Percentiles rank a stretch among this genome's conserved stretches.
These are phyloP conservation scores for Debaryomycetaceae sp. DNA, from an alignment of 1,139 yeast species.

Conservation along the genomic window DNA sequence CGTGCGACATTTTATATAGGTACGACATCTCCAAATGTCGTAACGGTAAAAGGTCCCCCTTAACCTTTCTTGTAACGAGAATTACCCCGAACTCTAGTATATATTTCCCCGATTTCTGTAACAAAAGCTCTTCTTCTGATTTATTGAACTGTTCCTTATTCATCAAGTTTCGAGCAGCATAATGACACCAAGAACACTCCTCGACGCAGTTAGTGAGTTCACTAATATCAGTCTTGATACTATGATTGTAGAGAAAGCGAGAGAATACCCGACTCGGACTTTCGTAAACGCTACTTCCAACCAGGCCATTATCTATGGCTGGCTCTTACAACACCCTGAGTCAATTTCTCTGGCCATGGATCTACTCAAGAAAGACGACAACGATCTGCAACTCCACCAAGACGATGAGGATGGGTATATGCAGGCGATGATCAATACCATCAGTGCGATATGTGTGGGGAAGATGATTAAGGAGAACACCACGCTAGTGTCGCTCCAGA, in stretches of 20 bases:
- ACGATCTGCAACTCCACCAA: constrained; percentile 6
- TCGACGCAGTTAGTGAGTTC: constrained; percentile 17
- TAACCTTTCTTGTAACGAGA: not conserved
- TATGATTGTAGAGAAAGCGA: constrained; percentile 14
- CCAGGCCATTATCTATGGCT: constrained; percentile 18
- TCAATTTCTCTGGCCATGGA: constrained; percentile 14
- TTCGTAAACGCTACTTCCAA: constrained; percentile 24
- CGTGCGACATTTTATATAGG: not conserved
- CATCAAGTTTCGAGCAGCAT: too few species aligned
- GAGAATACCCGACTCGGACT: not conserved
- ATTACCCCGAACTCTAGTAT: not conserved
- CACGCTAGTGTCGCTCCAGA: constrained; percentile 18
- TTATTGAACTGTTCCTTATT: too few species aligned
- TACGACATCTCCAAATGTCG: not conserved
- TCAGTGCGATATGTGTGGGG: constrained; percentile 19
- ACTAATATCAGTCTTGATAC: constrained; percentile 21
- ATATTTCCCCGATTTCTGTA: too few species aligned
- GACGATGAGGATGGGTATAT: constrained; percentile 10
- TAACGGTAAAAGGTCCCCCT: too few species aligned
- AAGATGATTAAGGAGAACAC: constrained; percentile 13
- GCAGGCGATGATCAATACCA: constrained; percentile 14
- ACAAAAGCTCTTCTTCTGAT: too few species aligned
- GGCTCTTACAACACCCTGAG: constrained; percentile 16
- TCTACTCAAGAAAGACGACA: constrained; percentile 9
- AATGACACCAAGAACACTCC: not conserved